These are phyloP conservation scores for Plasmodium inui DNA, from an alignment of 169 alveolate genomes.

Conservation along the genomic window DNA sequence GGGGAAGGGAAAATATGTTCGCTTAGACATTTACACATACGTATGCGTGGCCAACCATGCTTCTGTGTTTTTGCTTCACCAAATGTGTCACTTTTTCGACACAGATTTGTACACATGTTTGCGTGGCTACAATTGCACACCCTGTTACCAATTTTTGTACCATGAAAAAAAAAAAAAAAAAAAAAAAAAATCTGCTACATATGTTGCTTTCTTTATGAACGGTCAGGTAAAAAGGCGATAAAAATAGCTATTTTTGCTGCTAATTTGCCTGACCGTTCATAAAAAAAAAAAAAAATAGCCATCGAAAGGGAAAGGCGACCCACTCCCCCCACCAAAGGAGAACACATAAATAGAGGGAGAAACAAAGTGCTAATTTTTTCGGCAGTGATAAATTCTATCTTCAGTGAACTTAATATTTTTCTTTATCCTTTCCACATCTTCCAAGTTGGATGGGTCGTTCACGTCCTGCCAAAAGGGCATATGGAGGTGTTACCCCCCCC, in stretches of 20 bases:
- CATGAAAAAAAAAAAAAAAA: constrained; percentile 5
- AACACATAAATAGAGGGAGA: constrained; percentile 9
- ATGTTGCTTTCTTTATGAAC: constrained; percentile 25
- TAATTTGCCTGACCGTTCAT: not conserved
- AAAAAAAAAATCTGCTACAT: not conserved
- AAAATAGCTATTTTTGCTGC: not conserved
- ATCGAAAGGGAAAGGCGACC: not conserved
- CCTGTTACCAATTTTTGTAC: constrained; percentile 7
- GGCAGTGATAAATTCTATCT: constrained; percentile 28
- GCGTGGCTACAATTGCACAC: constrained; percentile 42
- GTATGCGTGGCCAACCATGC: not conserved
- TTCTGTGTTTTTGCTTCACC: not conserved
- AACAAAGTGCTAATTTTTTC: not conserved
- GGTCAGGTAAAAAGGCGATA: not conserved
- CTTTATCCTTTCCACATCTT: constrained; percentile 12
- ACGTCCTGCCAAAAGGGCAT: constrained; percentile 13
- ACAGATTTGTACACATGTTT: constrained; percentile 16
- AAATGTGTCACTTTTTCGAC: not conserved
- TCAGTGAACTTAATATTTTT: constrained; percentile 14
- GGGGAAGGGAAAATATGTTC: not conserved
- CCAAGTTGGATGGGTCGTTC: not conserved
- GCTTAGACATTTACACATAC: constrained; percentile 4
- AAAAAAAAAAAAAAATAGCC: constrained; percentile 14
- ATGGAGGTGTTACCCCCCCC: not conserved
- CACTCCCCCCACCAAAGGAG: not conserved